These are phyloP conservation scores for Sporothrix dimorphospora DNA, from an alignment of 2,329 filamentous ascomycete genomes.

Conservation along the genomic window DNA sequence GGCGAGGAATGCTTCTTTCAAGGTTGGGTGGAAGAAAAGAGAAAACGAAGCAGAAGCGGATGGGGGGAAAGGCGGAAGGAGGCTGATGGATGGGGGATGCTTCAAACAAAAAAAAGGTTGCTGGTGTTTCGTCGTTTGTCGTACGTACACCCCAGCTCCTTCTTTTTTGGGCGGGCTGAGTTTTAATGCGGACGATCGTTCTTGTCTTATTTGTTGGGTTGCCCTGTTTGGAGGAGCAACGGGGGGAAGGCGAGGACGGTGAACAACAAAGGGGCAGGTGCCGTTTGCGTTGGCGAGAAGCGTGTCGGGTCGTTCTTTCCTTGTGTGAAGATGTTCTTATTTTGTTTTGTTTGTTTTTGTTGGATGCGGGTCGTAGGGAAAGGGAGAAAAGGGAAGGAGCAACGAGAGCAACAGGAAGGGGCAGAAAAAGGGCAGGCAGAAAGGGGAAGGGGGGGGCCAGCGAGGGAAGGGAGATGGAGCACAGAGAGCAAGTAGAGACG, in stretches of 20 bases:
- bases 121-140: constrained; percentile 18
- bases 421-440: background rate
- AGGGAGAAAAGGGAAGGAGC: constrained; percentile 2
- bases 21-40: background rate
- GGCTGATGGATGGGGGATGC: constrained; percentile 9
- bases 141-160: constrained; percentile 18
- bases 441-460: background rate
- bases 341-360: constrained; percentile 23
- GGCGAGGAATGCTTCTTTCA: background rate
- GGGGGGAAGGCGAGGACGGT: background rate
- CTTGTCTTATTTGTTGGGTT: constrained; percentile 18
- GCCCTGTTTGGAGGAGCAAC: no score
- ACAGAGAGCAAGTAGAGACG: constrained; percentile 12
- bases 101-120: constrained; percentile 12
- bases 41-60: background rate
- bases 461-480: constrained; percentile 9
- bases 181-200: constrained; percentile 23
- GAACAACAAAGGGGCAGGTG: background rate
- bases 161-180: constrained; percentile 15
- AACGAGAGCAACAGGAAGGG: background rate
- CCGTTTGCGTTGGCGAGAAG: background rate
- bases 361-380: background rate
- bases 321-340: background rate
- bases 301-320: constrained; percentile 24
- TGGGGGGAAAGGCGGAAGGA: background rate